A percentile compares a stretch with the other conserved stretches of the same genome.
Conservation (phyloP, 2,329 filamentous ascomycete genomes). For the Fusarium sp. region DNA sequence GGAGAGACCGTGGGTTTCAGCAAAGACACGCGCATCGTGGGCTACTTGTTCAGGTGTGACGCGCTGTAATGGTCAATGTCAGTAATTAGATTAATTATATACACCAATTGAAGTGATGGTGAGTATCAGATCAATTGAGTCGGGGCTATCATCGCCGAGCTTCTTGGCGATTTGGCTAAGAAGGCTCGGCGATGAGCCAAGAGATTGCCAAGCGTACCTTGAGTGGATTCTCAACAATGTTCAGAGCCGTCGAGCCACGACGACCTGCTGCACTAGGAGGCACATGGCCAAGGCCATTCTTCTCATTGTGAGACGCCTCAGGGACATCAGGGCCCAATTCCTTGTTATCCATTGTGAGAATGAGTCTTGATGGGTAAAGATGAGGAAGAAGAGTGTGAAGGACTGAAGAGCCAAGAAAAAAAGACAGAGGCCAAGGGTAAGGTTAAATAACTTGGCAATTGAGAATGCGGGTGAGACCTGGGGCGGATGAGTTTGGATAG, state of each 20-base stretch:
- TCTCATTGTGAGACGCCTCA: slow-evolving; percentile 15
- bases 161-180: neutral
- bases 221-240: slow-evolving; percentile 20
- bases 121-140: neutral
- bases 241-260: slow-evolving; percentile 18
- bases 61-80: slow-evolving; percentile 10
- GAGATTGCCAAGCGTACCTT: slow-evolving; percentile 26
- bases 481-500: slow-evolving; percentile 11
- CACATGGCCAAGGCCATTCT: neutral
- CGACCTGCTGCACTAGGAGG: neutral
- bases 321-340: slow-evolving; percentile 12
- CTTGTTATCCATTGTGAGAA: slow-evolving; percentile 10
- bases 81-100: neutral
- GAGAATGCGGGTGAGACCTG: neutral
- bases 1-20: slow-evolving; percentile 57
- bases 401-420: neutral
- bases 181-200: neutral
- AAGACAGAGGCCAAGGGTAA: neutral
- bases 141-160: neutral
- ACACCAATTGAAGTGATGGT: neutral
- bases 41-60: slow-evolving; percentile 38
- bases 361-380: neutral
- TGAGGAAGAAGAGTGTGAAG: neutral
- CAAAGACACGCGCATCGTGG: slow-evolving; percentile 60
- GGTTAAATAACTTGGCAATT: slow-evolving; percentile 15